Conservation (phyloP, 225 moss, liverwort and hornwort genomes). For the Pleurozium schreberi region DNA sequence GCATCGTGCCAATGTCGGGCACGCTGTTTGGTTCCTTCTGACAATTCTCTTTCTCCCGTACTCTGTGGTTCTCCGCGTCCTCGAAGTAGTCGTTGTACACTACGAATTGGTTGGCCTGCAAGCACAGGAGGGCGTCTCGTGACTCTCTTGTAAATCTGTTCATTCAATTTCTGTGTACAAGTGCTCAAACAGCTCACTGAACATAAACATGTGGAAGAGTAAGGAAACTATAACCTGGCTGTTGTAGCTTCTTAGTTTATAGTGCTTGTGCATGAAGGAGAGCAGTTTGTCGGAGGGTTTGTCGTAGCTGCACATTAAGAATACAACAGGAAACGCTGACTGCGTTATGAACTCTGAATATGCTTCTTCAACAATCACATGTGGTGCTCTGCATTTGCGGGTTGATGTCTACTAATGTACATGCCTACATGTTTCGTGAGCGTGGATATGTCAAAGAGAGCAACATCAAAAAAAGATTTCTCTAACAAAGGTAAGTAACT, state of each 20-base stretch:
- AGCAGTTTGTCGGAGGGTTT: constrained; percentile 76
- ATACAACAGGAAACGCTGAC: constrained; percentile 15
- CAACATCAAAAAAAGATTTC: neutral
- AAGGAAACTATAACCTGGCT: constrained; percentile 45
- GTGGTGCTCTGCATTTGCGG: neutral
- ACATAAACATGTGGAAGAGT: neutral
- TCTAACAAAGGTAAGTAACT: neutral
- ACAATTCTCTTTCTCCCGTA: constrained; percentile 19
- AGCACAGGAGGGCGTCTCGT: neutral
- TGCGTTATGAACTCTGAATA: constrained; percentile 4
- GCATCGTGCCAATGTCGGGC: neutral
- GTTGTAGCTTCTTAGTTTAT: constrained; percentile 45
- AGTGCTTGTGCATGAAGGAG: constrained; percentile 67
- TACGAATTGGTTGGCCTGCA: constrained; percentile 87
- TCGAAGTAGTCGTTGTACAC: constrained; percentile 83
- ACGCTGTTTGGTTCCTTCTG: neutral
- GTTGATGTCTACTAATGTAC: constrained; percentile 1
- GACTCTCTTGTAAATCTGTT: neutral
- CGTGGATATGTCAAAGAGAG: neutral
- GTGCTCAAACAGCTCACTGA: neutral
- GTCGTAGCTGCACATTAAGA: constrained; percentile 74
- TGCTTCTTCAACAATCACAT: neutral
- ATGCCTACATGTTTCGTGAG: neutral
- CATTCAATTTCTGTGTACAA: neutral
- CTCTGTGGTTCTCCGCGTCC: constrained; percentile 14